Conservation (phyloP, 75 land plant genomes). For the Picea sitchensis region DNA sequence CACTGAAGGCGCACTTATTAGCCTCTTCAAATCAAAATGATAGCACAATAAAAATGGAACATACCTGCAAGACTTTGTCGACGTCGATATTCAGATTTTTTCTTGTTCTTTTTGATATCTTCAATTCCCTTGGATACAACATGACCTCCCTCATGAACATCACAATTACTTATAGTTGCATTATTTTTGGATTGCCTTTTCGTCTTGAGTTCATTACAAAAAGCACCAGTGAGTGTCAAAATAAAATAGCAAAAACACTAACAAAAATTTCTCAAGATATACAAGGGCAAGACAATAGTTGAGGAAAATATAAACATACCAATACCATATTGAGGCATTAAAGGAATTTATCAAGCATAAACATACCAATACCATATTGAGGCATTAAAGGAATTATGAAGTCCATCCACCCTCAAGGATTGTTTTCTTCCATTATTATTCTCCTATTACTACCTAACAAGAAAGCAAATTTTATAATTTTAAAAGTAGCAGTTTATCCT, state of each 20-base stretch:
- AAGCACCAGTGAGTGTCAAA: not conserved
- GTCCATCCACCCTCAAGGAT: not conserved
- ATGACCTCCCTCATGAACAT: not conserved
- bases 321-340: not conserved
- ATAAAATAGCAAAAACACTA: not conserved
- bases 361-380: not conserved
- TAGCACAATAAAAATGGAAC: too few species aligned
- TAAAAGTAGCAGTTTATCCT: too few species aligned
- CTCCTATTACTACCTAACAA: not conserved
- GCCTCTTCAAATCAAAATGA: not conserved
- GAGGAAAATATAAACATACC: not conserved
- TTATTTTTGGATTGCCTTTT: constrained; percentile 4
- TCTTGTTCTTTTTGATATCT: not conserved
- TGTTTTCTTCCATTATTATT: not conserved
- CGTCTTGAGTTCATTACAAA: not conserved
- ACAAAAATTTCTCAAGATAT: not conserved
- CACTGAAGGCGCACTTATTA: not conserved
- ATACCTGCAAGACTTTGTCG: constrained; percentile 16
- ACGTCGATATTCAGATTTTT: not conserved
- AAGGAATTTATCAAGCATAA: not conserved
- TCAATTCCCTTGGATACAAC: not conserved
- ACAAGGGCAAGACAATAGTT: not conserved
- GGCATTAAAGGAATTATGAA: not conserved
- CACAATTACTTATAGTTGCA: not conserved
- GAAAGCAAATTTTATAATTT: too few species aligned